Percentiles rank a stretch among this genome's conserved stretches.
Conservation (phyloP, 2,329 filamentous ascomycete species). For the Xylariaceae sp. region DNA sequence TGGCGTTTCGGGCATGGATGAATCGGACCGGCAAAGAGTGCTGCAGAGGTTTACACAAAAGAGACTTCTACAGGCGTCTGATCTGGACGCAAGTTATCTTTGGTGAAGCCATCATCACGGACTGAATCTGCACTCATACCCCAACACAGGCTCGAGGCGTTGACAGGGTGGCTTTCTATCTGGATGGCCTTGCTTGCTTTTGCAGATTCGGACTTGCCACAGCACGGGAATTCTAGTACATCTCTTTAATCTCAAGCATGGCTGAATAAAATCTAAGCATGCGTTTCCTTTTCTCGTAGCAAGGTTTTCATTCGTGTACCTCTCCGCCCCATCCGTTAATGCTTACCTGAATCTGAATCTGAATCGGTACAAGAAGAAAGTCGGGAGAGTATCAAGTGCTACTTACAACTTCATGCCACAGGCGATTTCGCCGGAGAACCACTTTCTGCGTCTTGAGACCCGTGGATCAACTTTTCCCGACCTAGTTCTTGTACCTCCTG, state of each 20-base stretch:
- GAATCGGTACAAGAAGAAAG: too few relatives aligned
- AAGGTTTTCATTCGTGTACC: neutral
- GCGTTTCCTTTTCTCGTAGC: neutral
- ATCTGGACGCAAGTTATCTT: neutral
- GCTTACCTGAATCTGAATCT: too few relatives aligned
- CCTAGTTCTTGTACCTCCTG: too few relatives aligned
- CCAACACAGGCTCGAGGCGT: conserved; percentile 10
- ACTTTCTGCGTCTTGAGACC: too few relatives aligned
- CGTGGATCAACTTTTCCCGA: too few relatives aligned
- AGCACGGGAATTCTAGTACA: conserved; percentile 3
- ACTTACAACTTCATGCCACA: too few relatives aligned
- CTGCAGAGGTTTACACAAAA: neutral
- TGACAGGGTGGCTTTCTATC: conserved; percentile 13
- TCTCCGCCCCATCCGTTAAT: neutral
- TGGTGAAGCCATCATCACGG: neutral
- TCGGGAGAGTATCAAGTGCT: too few relatives aligned
- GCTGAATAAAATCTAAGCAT: conserved; percentile 15
- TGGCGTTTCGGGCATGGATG: conserved; percentile 13
- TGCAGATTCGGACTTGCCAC: conserved; percentile 9
- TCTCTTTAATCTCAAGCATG: conserved; percentile 17
- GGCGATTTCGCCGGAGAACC: too few relatives aligned
- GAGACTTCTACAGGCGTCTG: neutral
- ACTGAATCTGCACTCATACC: neutral
- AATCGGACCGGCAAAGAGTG: neutral
- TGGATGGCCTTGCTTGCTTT: conserved; percentile 16